Base-by-base conservation (phyloP, 192 early-diverging fungal species). In the Gonapodya sp. region DNA sequence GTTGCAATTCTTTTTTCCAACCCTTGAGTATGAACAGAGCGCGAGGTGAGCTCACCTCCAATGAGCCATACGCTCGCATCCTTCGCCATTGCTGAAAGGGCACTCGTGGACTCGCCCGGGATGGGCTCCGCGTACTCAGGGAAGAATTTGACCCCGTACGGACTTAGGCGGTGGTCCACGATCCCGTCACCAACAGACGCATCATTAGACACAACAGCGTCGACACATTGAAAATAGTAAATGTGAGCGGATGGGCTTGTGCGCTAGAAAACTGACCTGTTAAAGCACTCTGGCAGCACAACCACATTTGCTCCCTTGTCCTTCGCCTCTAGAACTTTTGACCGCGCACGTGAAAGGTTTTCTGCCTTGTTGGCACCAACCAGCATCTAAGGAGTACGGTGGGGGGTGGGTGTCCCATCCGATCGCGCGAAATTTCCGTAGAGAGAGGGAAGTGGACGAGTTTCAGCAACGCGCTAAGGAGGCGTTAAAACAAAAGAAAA, bases 241-340 rank as follows among this genome's bases (percentile, higher is more conserved):
- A n/a, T n/a, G n/a, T n/a, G n/a, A n/a, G n/a, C n/a, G 24, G 24
- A 64, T 24, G 46, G 46, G 46, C 46, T 8, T 16, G 8, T 64
- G 46, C 46, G 46, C 46, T 64, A 96, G 96, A 18, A 94, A 96
- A 24, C 46, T 64, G 8, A 64, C 46, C 75, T 77, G 86, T 99
- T 99, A 91, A 99, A 99, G 87, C 96, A 97, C 89, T 99, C 97
- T 92, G 96, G 97, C 18, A 99, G 88, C 0, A 97, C 95, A 34
- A 99, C 94, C n/a, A 97, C 86, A 46, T 94, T 89, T 72, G 95
- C 95, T 1, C 96, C 96, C 0, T 92, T 87, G 24, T 84, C 85
- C 0, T 94, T 91, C 0, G 97, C 97, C 79, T 96, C 91, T 31
- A 97, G 86, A 32, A 99, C 95, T 81, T 93, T 91, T 18, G 78